phyloP scores from a whole-genome alignment of 805 yeast genomes.

The Teunomyces kruisii region DNA sequence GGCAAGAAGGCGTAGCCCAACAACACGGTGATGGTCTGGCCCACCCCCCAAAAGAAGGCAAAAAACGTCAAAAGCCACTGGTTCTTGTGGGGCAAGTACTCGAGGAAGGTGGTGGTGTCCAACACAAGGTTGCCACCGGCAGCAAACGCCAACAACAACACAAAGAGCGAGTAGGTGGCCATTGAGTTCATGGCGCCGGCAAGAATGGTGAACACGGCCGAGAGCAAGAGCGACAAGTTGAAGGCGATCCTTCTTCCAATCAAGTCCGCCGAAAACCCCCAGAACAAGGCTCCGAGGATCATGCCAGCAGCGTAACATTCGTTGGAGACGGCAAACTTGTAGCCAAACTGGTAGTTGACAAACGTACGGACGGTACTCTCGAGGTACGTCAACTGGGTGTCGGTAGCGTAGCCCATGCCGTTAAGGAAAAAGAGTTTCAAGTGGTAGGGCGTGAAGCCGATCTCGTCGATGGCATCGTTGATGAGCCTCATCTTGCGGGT shows the following conservation, averaged over 20 bases:
- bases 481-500: constrained; percentile 27
- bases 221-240: constrained; percentile 41
- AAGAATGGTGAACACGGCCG: constrained; percentile 52
- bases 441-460: constrained; percentile 50
- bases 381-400: constrained; percentile 49
- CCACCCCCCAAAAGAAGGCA: constrained; percentile 39
- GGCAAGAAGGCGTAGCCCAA: constrained; percentile 59
- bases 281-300: constrained; percentile 51
- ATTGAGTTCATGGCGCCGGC: constrained; percentile 52
- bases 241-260: constrained; percentile 21
- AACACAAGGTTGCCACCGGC: constrained; percentile 60
- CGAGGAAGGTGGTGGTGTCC: constrained; percentile 54
- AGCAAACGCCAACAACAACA: constrained; percentile 44
- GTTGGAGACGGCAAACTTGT: constrained; percentile 41
- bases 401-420: constrained; percentile 40
- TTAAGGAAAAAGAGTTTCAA: constrained; percentile 32
- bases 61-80: constrained; percentile 54
- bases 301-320: constrained; percentile 41
- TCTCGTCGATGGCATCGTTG: constrained; percentile 33
- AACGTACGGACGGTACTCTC: constrained; percentile 48
- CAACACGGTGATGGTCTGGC: constrained; percentile 53
- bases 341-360: constrained; percentile 49
- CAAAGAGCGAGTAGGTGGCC: constrained; percentile 51
- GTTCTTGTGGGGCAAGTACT: constrained; percentile 50
- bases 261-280: constrained; percentile 51